Percentiles rank a stretch among this genome's conserved stretches.
Evolutionary conservation across 306 rosid species (phyloP).

Genomic region (Sphenostylis stenocarpa): DNA sequence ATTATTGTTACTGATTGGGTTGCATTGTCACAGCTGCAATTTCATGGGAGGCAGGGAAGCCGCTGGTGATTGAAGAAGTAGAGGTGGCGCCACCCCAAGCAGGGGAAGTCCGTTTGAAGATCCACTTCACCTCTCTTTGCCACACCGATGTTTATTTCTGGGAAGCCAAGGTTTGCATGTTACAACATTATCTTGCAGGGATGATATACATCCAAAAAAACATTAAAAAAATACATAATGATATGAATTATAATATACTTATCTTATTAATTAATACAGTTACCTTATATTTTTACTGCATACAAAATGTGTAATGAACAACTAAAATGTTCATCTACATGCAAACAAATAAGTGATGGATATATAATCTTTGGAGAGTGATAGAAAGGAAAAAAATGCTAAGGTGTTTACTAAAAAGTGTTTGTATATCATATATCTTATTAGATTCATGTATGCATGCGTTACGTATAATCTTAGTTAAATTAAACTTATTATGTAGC

Average conservation of each 20-base stretch:
- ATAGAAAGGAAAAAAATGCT: no score
- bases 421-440: background rate
- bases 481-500: background rate
- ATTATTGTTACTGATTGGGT: background rate
- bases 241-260: no score
- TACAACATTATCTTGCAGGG: background rate
- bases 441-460: background rate
- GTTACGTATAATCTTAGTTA: background rate
- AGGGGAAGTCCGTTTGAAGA: slow-evolving; percentile 56
- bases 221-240: background rate
- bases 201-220: background rate
- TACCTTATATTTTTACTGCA: no score
- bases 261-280: background rate
- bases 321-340: no score
- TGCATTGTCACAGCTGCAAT: slow-evolving; percentile 38
- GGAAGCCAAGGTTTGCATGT: slow-evolving; percentile 47
- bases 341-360: no score
- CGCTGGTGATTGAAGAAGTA: slow-evolving; percentile 47
- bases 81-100: slow-evolving; percentile 58
- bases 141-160: slow-evolving; percentile 57
- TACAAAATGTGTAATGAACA: no score
- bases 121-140: slow-evolving; percentile 56
- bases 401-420: no score
- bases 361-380: no score
- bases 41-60: slow-evolving; percentile 58